Conservation (phyloP, 2,329 filamentous ascomycete genomes). For the Sarocladium brachiariae region DNA sequence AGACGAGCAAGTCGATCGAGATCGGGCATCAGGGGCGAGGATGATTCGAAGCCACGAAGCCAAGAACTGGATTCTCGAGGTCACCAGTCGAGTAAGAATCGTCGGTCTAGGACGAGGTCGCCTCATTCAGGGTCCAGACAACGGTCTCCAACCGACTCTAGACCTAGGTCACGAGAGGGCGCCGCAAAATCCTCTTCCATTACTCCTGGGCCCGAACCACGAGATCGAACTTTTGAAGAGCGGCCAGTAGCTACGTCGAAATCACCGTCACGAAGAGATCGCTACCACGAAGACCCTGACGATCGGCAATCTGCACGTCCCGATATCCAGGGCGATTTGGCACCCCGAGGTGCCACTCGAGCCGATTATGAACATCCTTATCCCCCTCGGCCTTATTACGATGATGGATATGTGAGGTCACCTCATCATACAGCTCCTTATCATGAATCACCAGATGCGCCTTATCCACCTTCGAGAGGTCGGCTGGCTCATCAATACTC, state of each 20-base stretch:
- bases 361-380: constrained; percentile 34
- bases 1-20: background rate
- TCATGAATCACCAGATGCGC: constrained; percentile 38
- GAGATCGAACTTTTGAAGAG: background rate
- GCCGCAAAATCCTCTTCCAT: background rate
- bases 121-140: background rate
- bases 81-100: background rate
- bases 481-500: constrained; percentile 32
- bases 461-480: constrained; percentile 32
- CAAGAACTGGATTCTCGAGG: background rate
- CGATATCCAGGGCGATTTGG: constrained; percentile 45
- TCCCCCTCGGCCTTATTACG: constrained; percentile 29
- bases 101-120: constrained; percentile 10
- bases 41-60: background rate
- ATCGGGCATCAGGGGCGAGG: background rate
- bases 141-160: background rate
- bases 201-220: background rate
- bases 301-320: constrained; percentile 22
- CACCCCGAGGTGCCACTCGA: constrained; percentile 35
- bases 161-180: background rate
- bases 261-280: constrained; percentile 9
- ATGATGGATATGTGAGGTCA: constrained; percentile 31
- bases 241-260: background rate
- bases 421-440: constrained; percentile 37
- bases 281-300: constrained; percentile 31